Percentiles rank a stretch among this genome's conserved stretches.
Evolutionary conservation across 257 asterid species (phyloP).

Genomic region (Solanum neorickii): DNA sequence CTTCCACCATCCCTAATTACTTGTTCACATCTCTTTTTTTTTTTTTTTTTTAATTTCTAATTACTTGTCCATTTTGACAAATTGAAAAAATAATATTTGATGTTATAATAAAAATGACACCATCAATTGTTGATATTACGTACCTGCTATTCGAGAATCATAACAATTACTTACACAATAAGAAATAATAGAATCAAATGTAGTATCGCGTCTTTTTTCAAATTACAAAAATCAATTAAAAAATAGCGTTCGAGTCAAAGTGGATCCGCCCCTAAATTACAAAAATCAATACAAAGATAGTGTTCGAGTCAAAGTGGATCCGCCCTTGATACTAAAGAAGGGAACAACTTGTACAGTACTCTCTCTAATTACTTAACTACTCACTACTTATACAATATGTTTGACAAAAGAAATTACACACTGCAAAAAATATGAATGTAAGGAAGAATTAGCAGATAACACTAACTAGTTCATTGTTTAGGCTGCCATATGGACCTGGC

Average conservation of each 20-base stretch:
- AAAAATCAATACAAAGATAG: background rate
- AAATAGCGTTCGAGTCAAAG: background rate
- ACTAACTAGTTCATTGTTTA: constrained; percentile 11
- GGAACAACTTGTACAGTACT: background rate
- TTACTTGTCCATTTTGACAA: no score
- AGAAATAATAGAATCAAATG: background rate
- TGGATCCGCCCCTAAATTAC: background rate
- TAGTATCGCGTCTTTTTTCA: background rate
- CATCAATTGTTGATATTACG: background rate
- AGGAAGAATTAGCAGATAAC: background rate
- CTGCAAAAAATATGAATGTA: background rate
- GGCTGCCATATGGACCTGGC: constrained; percentile 70
- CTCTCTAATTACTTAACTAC: background rate
- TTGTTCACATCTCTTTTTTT: no score
- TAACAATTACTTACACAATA: background rate
- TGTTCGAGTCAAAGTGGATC: background rate
- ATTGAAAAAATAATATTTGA: background rate
- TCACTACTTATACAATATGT: background rate
- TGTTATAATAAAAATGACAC: background rate
- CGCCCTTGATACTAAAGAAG: background rate
- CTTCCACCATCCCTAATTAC: no score
- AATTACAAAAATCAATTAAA: background rate
- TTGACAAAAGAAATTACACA: background rate
- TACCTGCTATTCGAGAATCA: background rate
- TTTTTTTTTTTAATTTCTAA: no score